Base-by-base conservation (phyloP, 768 basidiomycete genomes). In the Pisolithus microcarpus region DNA sequence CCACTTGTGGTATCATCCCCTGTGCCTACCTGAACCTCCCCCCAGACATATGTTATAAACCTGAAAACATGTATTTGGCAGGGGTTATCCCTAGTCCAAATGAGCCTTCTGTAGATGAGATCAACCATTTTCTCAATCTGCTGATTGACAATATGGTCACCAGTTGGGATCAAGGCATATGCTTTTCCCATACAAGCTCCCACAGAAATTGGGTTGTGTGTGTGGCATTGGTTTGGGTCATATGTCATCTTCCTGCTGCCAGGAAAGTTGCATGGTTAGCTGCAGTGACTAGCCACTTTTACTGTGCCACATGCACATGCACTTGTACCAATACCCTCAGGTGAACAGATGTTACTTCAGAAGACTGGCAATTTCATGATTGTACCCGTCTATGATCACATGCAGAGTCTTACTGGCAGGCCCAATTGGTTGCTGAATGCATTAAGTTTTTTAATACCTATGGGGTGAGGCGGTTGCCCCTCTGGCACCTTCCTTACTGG, bases 11-110 rank as follows among this genome's bases (percentile, higher is more conserved):
- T 3, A 48, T 72, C 9, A 64, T 72, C 7, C 65, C 65, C 1
- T 54, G 68, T 34, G 60, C 61, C 13, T 65, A 63, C 46, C 55
- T 72, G n/a, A n/a, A n/a, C n/a, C n/a, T n/a, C n/a, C n/a, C n/a
- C n/a, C n/a, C n/a, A n/a, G n/a, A n/a, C n/a, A 52, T 68, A 6
- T 56, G 63, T 0, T 68, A 70, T 57, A 59, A 63, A 31, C 58
- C 62, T 0, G 66, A 72, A 52, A 65, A 70, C 48, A 59, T 72
- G 52, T 70, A 61, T 30, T 50, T 71, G 13, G 52, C 52, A 2
- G 59, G 59, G 3, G 61, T 70, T 3, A 63, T 71, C 10, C 64
- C 62, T 5, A 64, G 71, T 0, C 63, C 65, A 5, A 43, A 56
- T 13, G 64, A 72, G 39, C 65, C 62, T 10, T 37, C 34, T 9